phyloP scores from a whole-genome alignment of 2,329 filamentous ascomycete genomes.

The Fonsecaea nubica region DNA sequence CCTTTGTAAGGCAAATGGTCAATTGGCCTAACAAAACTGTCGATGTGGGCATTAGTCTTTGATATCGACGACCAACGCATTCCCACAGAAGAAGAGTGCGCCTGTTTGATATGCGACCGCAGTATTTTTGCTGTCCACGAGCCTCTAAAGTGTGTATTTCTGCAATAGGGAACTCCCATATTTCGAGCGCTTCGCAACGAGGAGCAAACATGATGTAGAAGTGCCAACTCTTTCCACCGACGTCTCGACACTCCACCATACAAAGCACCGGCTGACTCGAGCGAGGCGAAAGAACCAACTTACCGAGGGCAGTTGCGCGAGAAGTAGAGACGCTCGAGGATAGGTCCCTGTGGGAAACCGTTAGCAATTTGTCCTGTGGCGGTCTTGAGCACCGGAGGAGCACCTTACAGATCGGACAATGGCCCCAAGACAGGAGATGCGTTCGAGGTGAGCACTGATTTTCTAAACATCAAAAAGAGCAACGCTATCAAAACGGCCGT shows the following conservation, averaged over 20 bases:
- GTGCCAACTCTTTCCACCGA: neutral
- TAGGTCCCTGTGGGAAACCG: neutral
- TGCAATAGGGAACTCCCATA: neutral
- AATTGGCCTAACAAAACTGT: neutral
- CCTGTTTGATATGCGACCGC: neutral
- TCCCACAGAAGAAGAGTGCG: neutral
- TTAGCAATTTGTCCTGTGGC: neutral
- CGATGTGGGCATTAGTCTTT: neutral
- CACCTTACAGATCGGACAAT: neutral
- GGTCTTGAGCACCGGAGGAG: neutral
- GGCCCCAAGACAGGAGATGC: neutral
- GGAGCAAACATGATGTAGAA: neutral
- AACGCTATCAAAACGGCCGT: slow-evolving; percentile 18
- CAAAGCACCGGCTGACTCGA: neutral
- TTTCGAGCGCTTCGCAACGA: neutral
- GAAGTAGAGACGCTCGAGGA: neutral
- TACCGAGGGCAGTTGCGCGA: neutral
- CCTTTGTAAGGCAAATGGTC: neutral
- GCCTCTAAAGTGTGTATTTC: neutral
- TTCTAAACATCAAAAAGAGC: slow-evolving; percentile 2
- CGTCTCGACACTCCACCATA: neutral
- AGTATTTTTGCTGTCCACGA: neutral
- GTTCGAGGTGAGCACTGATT: neutral
- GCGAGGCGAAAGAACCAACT: neutral
- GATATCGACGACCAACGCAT: neutral